Conservation (phyloP, 2,329 filamentous ascomycete species). For the Pseudopithomyces maydicus region DNA sequence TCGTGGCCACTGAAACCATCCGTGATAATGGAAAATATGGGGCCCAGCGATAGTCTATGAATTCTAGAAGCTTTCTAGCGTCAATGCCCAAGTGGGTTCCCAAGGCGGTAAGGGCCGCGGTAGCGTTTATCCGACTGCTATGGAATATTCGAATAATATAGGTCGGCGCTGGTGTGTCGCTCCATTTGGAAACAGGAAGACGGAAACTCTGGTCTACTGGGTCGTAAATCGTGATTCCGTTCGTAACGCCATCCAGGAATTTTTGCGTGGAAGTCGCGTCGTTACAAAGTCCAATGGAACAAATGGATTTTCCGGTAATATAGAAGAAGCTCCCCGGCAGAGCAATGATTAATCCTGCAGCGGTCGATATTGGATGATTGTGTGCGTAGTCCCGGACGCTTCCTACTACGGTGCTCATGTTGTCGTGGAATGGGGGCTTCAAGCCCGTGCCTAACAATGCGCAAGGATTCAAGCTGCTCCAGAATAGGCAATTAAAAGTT, state of each 20-base stretch:
- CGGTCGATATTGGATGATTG: conserved; percentile 25
- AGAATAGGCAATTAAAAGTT: no score
- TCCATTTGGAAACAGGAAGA: conserved; percentile 20
- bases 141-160: conserved; percentile 18
- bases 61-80: conserved; percentile 1
- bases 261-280: conserved; percentile 4
- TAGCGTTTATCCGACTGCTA: conserved; percentile 14
- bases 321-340: conserved; percentile 27
- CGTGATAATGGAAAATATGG: conserved; percentile 22
- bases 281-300: conserved; percentile 13
- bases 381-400: conserved; percentile 28
- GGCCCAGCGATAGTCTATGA: conserved; percentile 19
- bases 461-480: no score
- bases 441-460: no score
- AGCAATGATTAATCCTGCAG: conserved; percentile 24
- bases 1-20: conserved; percentile 23
- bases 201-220: conserved; percentile 11
- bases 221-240: conserved; percentile 12
- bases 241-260: conserved; percentile 2
- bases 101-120: conserved; percentile 7
- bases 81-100: conserved; percentile 16
- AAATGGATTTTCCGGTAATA: conserved; percentile 18
- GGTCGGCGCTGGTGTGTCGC: conserved; percentile 15
- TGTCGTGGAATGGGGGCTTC: background rate
- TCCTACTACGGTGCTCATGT: conserved; percentile 26